Evolutionary conservation across 495 filamentous ascomycete species (phyloP), one percentile per base, ranked within the genome.

Genomic region (Penicillium herquei): DNA sequence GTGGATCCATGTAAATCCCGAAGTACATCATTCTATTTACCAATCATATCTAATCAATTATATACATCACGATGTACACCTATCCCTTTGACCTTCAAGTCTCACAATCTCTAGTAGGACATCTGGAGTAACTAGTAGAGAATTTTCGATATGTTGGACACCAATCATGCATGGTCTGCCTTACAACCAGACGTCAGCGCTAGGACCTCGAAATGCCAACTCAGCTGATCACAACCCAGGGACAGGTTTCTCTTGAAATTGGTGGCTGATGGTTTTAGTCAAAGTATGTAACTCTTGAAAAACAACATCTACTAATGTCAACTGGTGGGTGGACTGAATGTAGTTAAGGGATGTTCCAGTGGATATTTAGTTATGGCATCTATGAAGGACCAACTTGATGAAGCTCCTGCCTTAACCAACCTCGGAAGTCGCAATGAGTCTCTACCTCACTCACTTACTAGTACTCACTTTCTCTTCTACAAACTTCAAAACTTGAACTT

Each of bases 391-490:
- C 10, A 46, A 26, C 21, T 26, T 26, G 21, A 26, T 26, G 2
- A 26, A 26, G 49, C 49, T 40, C 35, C 35, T 51, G 49, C 49
- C 49, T 51, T 35, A 40, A 9, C 17, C 14, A 49, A 26, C 21
- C 2, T 26, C 4, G 21, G 21, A 26, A 26, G 35, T 35, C 34
- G 46, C 32, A 9, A 49, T 49, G 46, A 21, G 33, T 17, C 6
- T n/a, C 32, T 26, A 46, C 26, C 14, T 41, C 12, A 33, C 43
- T 32, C 26, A 32, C 21, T 26, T 26, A 26, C 21, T 26, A 26
- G 21, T 26, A 26, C 21, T 26, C 21, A 13, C 26, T 31, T 26
- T 14, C 43, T 32, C n/a, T 26, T 26, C 4, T 26, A 4, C 21
- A 26, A 26, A 4, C 2, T 26, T 26, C 2, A 26, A 45, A 21